A percentile compares a stretch with the other conserved stretches of the same genome.
Evolutionary conservation across 129 eudicot genomes (phyloP).

Genomic region (Glebionis coronaria): DNA sequence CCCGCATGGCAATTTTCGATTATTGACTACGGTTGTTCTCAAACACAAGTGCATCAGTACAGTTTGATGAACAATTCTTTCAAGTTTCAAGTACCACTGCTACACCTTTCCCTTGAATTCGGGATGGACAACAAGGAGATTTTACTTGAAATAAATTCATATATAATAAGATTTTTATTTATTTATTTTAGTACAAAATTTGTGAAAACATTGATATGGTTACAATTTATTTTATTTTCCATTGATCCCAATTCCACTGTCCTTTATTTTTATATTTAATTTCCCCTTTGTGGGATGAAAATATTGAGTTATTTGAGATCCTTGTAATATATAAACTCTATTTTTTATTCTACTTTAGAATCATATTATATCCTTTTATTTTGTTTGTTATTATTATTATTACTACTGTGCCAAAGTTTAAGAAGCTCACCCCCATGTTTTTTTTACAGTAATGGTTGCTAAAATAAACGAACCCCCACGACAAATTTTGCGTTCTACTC

Average conservation of each 20-base stretch:
- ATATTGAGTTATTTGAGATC: constrained; percentile 27
- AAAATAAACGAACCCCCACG: no score
- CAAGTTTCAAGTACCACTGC: constrained; percentile 34
- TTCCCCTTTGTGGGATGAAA: constrained; percentile 19
- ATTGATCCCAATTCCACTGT: constrained; percentile 13
- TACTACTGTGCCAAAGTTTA: no score
- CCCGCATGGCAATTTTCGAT: constrained; percentile 22
- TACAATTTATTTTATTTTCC: constrained; percentile 23
- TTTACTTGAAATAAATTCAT: constrained; percentile 34
- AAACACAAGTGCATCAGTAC: constrained; percentile 38
- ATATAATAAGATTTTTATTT: constrained; percentile 22
- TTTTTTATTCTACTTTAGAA: not conserved
- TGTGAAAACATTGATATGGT: constrained; percentile 32
- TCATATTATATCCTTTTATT: constrained; percentile 11
- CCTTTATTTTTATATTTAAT: constrained; percentile 15
- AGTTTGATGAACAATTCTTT: constrained; percentile 37
- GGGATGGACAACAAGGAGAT: constrained; percentile 30
- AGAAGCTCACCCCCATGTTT: no score
- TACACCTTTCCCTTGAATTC: constrained; percentile 23
- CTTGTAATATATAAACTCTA: constrained; percentile 17
- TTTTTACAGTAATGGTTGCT: no score
- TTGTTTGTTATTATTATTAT: no score
- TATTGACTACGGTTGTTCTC: constrained; percentile 27
- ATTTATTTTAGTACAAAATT: constrained; percentile 34
- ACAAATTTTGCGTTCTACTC: no score